Base-by-base conservation (phyloP, 2,329 filamentous ascomycete genomes). In the Claviceps sp. region DNA sequence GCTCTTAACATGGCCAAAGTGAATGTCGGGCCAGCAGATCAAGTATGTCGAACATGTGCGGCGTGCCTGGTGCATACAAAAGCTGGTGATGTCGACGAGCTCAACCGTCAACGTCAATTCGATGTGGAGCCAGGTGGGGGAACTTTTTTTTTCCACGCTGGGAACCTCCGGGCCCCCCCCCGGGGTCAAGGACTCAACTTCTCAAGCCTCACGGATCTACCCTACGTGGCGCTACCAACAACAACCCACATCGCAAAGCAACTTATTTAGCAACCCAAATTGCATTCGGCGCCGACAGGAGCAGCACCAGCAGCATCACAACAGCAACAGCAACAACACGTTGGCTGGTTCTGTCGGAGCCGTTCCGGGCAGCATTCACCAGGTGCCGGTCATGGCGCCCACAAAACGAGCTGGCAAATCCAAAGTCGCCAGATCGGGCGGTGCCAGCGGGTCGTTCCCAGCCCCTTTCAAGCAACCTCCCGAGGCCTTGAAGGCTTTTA, bases 391-490 rank as follows among this genome's bases (percentile, higher is more conserved):
- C 8, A 67, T 67, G 65, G 63, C 64, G 48, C 63, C 68, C 4
- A 51, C 60, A 46, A 67, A 71, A 62, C 63, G 61, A 55, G 48
- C 59, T 18, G 63, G 58, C 43, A 70, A 67, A 53, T 48, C 61
- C 53, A 63, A 67, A 56, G 40, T 57, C 37, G 52, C 58, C 56
- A 59, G 55, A 51, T 55, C 58, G 5, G 48, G 59, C 34, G 50
- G 59, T 37, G 55, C 59, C 41, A 59, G 61, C 55, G 63, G 65
- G 54, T 62, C 65, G 4, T 73, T 72, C 7, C 82, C 82, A 0
- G 65, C 74, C 34, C 87, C 87, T 7, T 95, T 93, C 74, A 77
- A 77, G 58, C 73, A 73, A 54, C 80, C 81, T 0, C 79, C 86
- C 1, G 65, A 77, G 48, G 72, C 75, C 37, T 77, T 95, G 51